Percentiles rank a stretch among this genome's conserved stretches.
These are phyloP conservation scores for Boletus mariae DNA, from an alignment of 1,284 basidiomycete genomes.

Conservation along the genomic window DNA sequence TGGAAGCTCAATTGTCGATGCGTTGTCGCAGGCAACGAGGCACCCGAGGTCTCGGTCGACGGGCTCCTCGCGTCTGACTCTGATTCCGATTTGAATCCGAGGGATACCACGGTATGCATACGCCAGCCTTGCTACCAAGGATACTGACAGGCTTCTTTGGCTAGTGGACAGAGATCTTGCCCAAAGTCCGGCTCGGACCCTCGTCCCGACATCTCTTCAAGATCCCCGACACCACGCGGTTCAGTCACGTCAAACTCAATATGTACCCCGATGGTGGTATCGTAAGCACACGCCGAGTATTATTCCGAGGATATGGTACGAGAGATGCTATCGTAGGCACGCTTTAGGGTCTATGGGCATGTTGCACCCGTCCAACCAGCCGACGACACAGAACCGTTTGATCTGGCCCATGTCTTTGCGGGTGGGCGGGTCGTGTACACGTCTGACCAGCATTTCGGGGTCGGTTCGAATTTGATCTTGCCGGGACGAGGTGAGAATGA, in stretches of 20 bases:
- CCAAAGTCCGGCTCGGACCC: conserved; percentile 74
- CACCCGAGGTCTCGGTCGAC: conserved; percentile 75
- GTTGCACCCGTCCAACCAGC: conserved; percentile 62
- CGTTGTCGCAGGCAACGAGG: conserved; percentile 73
- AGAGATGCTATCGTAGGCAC: conserved; percentile 51
- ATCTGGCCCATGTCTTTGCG: conserved; percentile 88
- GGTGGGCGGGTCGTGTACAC: conserved; percentile 80
- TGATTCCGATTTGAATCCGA: conserved; percentile 39
- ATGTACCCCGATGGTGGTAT: conserved; percentile 98
- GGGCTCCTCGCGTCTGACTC: conserved; percentile 50
- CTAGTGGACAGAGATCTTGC: conserved; percentile 82
- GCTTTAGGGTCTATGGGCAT: conserved; percentile 87
- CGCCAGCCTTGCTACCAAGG: not conserved
- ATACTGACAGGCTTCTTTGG: not conserved
- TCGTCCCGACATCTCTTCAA: conserved; percentile 84
- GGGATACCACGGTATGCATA: conserved; percentile 52
- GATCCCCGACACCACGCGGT: conserved; percentile 49
- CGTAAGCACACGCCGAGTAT: conserved; percentile 45
- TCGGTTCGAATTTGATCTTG: conserved; percentile 86
- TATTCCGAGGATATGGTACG: conserved; percentile 1
- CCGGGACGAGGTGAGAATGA: conserved; percentile 70
- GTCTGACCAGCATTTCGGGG: conserved; percentile 93
- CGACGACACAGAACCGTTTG: conserved; percentile 53
- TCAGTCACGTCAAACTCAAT: conserved; percentile 87
- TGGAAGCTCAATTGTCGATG: not conserved